A percentile compares a stretch with the other conserved stretches of the same genome.
Conservation (phyloP, 1,139 yeast genomes). For the Lodderomyces theae region DNA sequence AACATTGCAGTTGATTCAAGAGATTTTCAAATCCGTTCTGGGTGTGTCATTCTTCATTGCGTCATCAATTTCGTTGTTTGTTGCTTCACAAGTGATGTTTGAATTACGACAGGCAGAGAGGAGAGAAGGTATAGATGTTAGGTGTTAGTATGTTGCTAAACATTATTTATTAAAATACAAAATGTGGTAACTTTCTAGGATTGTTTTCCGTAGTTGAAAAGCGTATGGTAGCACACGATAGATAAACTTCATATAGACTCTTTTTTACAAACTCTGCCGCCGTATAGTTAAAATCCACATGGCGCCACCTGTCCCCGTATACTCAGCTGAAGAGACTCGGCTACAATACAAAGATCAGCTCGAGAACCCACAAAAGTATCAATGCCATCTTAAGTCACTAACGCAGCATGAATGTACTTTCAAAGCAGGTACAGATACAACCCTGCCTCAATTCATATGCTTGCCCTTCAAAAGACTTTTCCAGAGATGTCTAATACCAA, state of each 20-base stretch:
- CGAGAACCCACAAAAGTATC: conserved; percentile 29
- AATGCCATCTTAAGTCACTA: conserved; percentile 43
- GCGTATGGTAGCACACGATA: no score
- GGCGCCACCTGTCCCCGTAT: conserved; percentile 52
- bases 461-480: conserved; percentile 54
- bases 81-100: conserved; percentile 92
- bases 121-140: conserved; percentile 76
- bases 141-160: conserved; percentile 47
- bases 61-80: conserved; percentile 67
- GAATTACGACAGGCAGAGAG: conserved; percentile 85
- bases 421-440: conserved; percentile 15
- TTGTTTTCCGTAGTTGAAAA: no score
- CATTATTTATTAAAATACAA: conserved; percentile 4
- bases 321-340: conserved; percentile 28
- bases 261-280: background rate
- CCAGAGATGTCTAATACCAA: conserved; percentile 42
- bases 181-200: no score
- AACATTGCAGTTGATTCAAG: conserved; percentile 57
- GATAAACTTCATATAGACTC: no score
- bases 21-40: conserved; percentile 65
- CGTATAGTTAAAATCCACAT: conserved; percentile 18
- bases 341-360: conserved; percentile 27
- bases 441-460: conserved; percentile 46
- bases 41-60: conserved; percentile 68
- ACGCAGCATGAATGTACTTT: conserved; percentile 54